phyloP scores from a whole-genome alignment of 1,284 basidiomycete species.

The Pyrrhoderma noxium region DNA sequence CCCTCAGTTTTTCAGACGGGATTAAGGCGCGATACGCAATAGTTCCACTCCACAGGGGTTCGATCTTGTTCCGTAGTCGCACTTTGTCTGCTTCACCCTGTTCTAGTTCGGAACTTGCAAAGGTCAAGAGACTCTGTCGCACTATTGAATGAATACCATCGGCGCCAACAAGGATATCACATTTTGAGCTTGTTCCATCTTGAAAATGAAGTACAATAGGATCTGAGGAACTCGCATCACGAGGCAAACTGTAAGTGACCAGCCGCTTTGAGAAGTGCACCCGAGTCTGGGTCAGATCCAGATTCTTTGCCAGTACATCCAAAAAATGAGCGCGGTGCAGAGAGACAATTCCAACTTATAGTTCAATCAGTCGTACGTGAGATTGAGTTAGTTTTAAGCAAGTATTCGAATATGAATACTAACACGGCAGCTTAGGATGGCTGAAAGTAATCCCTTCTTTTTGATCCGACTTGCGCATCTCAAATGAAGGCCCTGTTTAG shows the following conservation, averaged over 20 bases:
- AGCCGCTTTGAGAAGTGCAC: constrained; percentile 36
- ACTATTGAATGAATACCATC: constrained; percentile 37
- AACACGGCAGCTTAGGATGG: constrained; percentile 28
- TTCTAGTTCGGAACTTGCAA: constrained; percentile 3
- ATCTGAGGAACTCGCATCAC: constrained; percentile 14
- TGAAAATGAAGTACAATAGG: constrained; percentile 34
- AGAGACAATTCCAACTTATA: constrained; percentile 28
- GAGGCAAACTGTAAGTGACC: constrained; percentile 29
- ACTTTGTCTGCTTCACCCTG: constrained; percentile 7
- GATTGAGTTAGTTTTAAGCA: neutral
- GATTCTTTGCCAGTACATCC: constrained; percentile 29
- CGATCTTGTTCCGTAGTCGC: constrained; percentile 19
- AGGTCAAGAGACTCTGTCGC: constrained; percentile 11
- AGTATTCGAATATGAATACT: constrained; percentile 10
- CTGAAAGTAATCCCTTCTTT: constrained; percentile 26
- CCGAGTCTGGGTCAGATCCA: constrained; percentile 26
- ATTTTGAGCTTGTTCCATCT: constrained; percentile 36
- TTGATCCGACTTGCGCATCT: constrained; percentile 31
- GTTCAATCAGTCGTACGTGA: constrained; percentile 29
- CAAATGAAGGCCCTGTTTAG: constrained; percentile 25
- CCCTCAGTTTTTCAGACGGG: constrained; percentile 25
- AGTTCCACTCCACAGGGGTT: constrained; percentile 32
- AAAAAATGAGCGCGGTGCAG: constrained; percentile 38
- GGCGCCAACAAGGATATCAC: constrained; percentile 43
- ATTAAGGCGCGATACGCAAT: constrained; percentile 32